phyloP scores from a whole-genome alignment of 352 stramenopile species.

The Globisporangium nunn region DNA sequence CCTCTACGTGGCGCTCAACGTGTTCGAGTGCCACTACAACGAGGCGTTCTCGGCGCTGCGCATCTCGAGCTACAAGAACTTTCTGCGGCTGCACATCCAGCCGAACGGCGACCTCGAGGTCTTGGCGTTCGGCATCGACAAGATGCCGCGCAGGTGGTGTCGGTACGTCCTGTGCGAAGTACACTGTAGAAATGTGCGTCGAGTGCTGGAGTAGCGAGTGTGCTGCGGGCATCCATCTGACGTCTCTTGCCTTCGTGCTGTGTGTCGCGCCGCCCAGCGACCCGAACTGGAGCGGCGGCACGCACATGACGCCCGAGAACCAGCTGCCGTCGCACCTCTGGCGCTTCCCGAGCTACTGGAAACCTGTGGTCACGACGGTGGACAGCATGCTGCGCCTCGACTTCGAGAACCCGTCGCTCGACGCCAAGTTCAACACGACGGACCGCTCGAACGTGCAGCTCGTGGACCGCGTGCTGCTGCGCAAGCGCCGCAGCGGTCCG shows the following conservation, averaged over 20 bases:
- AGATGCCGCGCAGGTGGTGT: slow-evolving; percentile 83
- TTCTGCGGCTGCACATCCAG: slow-evolving; percentile 75
- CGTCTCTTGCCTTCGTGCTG: neutral
- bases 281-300: slow-evolving; percentile 65
- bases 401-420: slow-evolving; percentile 76
- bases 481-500: slow-evolving; percentile 15
- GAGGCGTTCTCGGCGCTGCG: slow-evolving; percentile 84
- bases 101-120: slow-evolving; percentile 70
- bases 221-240: neutral
- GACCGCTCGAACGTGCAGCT: slow-evolving; percentile 81
- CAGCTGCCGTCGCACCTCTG: slow-evolving; percentile 66
- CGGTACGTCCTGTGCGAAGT: slow-evolving; percentile 25
- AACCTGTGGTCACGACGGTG: slow-evolving; percentile 72
- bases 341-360: slow-evolving; percentile 75
- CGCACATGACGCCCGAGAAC: slow-evolving; percentile 42
- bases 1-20: slow-evolving; percentile 80
- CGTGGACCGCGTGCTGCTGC: slow-evolving; percentile 62
- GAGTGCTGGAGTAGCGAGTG: neutral
- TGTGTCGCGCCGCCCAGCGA: slow-evolving; percentile 28
- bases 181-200: no score
- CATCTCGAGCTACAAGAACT: slow-evolving; percentile 88
- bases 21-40: slow-evolving; percentile 86
- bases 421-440: slow-evolving; percentile 61
- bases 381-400: slow-evolving; percentile 80
- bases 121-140: slow-evolving; percentile 85